Conservation (phyloP, 2,329 filamentous ascomycete genomes). For the Monilinia laxa region DNA sequence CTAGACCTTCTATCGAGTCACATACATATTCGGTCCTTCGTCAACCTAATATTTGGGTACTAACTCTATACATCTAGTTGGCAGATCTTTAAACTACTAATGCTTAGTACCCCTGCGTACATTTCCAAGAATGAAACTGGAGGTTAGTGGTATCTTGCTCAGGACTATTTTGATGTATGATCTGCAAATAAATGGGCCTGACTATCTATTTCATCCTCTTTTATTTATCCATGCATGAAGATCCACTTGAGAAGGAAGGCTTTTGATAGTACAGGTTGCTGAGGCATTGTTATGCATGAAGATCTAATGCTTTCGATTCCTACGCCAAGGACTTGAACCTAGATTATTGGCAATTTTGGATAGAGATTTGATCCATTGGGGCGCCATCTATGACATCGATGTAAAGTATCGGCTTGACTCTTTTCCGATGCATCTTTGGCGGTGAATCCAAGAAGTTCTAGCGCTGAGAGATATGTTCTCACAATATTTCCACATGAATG, state of each 20-base stretch:
- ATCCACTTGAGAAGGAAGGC: not conserved
- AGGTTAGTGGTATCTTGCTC: not conserved
- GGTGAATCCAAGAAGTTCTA: not conserved
- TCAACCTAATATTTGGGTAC: too few species aligned
- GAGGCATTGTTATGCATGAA: not conserved
- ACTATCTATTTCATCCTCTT: not conserved
- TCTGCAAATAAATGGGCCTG: not conserved
- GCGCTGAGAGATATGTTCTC: not conserved
- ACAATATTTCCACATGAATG: slow-evolving; percentile 3
- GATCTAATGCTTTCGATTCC: not conserved
- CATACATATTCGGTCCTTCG: too few species aligned
- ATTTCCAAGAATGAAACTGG: not conserved
- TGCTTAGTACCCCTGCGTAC: too few species aligned
- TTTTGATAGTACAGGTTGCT: not conserved
- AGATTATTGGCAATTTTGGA: not conserved
- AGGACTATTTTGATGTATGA: not conserved
- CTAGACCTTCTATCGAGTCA: too few species aligned
- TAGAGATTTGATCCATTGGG: too few species aligned
- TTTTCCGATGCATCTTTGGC: not conserved
- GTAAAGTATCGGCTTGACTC: not conserved
- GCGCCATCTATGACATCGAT: not conserved
- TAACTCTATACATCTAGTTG: not conserved
- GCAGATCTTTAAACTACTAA: not conserved
- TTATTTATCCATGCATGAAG: not conserved
- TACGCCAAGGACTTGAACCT: not conserved